Evolutionary conservation across 768 basidiomycete species (phyloP).

Genomic region (Naganishia kalamii): DNA sequence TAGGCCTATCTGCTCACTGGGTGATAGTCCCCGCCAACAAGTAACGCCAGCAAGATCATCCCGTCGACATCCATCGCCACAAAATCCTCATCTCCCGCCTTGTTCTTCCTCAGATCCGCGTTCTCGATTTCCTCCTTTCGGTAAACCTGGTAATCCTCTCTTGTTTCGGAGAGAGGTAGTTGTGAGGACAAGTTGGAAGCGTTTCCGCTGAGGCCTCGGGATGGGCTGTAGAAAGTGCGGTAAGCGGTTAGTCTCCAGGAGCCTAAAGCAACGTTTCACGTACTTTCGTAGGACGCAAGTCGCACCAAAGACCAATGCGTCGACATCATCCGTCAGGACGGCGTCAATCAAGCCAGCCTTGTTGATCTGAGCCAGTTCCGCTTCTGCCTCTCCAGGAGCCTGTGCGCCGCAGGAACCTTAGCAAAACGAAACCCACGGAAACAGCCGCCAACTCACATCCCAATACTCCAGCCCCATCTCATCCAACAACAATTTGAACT

Average conservation of each 20-base stretch:
- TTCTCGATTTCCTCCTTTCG: conserved; percentile 6
- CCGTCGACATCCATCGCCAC: conserved; percentile 52
- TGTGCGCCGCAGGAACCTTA: conserved; percentile 16
- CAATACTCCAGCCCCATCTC: conserved; percentile 51
- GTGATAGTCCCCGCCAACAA: conserved; percentile 87
- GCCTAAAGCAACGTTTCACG: background rate
- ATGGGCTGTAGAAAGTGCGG: background rate
- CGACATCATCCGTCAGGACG: conserved; percentile 85
- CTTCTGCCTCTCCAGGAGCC: conserved; percentile 89
- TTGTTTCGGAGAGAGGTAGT: conserved; percentile 4
- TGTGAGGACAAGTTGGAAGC: conserved; percentile 8
- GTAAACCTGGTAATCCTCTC: conserved; percentile 18
- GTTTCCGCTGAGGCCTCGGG: conserved; percentile 7
- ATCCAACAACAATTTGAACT: conserved; percentile 48
- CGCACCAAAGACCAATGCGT: conserved; percentile 85
- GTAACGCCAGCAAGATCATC: conserved; percentile 71
- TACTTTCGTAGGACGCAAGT: conserved; percentile 69
- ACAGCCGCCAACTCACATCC: conserved; percentile 46
- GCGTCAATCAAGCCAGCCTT: conserved; percentile 75
- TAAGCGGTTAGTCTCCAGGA: background rate
- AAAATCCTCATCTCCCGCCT: background rate
- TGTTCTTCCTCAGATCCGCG: conserved; percentile 6
- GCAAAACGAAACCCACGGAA: too few relatives aligned
- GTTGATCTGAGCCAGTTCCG: conserved; percentile 82
- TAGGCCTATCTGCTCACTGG: conserved; percentile 47